Conservation (phyloP, 2,329 filamentous ascomycete genomes). For the Claviceps pusilla region DNA sequence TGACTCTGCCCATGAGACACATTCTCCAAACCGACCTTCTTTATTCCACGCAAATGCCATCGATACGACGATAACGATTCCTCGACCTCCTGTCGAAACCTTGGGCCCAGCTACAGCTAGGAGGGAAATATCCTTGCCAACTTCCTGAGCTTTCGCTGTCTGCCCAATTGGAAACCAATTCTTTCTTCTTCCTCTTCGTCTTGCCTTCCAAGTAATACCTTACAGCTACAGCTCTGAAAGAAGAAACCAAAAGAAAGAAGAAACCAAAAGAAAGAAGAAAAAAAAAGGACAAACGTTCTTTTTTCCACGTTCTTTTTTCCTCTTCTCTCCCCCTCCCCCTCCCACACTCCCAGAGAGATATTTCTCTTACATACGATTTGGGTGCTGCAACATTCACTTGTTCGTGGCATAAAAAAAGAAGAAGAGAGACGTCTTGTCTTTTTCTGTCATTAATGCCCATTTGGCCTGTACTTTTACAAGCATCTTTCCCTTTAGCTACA, state of each 20-base stretch:
- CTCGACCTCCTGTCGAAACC: slow-evolving; percentile 9
- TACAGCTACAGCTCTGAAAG: neutral
- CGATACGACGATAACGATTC: slow-evolving; percentile 18
- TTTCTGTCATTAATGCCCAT: slow-evolving; percentile 2
- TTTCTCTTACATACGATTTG: neutral
- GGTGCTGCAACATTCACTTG: slow-evolving; percentile 20
- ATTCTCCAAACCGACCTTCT: slow-evolving; percentile 1
- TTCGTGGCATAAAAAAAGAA: slow-evolving; percentile 10
- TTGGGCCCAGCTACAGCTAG: neutral
- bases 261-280: too few relatives aligned
- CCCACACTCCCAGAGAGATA: neutral
- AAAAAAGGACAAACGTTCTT: neutral
- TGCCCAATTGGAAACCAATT: slow-evolving; percentile 1
- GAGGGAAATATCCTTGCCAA: neutral
- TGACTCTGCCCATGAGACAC: neutral
- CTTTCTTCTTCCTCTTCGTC: neutral
- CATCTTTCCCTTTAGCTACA: neutral
- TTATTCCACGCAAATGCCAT: slow-evolving; percentile 17
- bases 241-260: too few relatives aligned
- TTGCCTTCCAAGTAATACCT: neutral
- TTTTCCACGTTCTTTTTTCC: neutral
- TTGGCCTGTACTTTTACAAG: neutral
- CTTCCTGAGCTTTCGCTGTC: neutral
- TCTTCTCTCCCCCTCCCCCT: too few relatives aligned
- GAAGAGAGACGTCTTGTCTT: neutral